Percentiles rank a stretch among this genome's conserved stretches.
These are phyloP conservation scores for Aureobasidium sp. DNA, from an alignment of 2,329 filamentous ascomycete genomes.

Conservation along the genomic window DNA sequence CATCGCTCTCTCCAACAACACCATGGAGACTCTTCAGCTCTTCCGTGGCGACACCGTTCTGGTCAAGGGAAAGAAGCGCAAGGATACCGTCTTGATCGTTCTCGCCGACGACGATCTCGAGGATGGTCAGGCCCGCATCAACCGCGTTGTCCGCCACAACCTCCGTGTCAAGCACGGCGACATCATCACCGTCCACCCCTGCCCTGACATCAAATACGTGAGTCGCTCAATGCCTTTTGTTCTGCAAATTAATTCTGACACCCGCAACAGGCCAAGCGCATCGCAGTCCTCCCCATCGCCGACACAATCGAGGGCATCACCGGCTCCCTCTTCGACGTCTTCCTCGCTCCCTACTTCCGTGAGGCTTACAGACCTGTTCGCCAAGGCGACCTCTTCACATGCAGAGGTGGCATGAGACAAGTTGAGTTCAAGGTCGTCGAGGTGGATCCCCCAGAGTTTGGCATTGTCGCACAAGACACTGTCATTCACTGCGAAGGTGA, in stretches of 20 bases:
- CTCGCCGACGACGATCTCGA: slow-evolving; percentile 96
- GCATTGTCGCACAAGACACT: slow-evolving; percentile 96
- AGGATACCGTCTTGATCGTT: slow-evolving; percentile 97
- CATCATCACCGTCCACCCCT: slow-evolving; percentile 92
- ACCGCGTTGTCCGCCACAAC: slow-evolving; percentile 97
- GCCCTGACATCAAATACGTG: slow-evolving; percentile 99
- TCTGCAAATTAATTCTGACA: background rate
- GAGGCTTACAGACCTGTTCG: slow-evolving; percentile 96
- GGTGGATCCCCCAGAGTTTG: slow-evolving; percentile 95
- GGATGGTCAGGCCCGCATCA: slow-evolving; percentile 93
- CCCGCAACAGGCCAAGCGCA: slow-evolving; percentile 75
- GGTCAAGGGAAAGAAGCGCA: slow-evolving; percentile 98
- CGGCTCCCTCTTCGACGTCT: slow-evolving; percentile 96
- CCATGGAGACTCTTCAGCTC: slow-evolving; percentile 95
- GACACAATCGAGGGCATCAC: slow-evolving; percentile 97
- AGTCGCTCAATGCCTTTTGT: slow-evolving; percentile 38
- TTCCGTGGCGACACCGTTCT: slow-evolving; percentile 98
- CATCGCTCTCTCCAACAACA: slow-evolving; percentile 95
- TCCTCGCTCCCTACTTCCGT: slow-evolving; percentile 98
- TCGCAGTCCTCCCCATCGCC: slow-evolving; percentile 94
- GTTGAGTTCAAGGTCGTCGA: slow-evolving; percentile 99
- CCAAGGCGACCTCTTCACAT: slow-evolving; percentile 96
- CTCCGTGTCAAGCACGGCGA: slow-evolving; percentile 97
- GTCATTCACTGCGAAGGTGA: slow-evolving; percentile 98
- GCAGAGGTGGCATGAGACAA: slow-evolving; percentile 95